Base-by-base conservation (phyloP, 1,284 basidiomycete species). In the Bjerkandera adusta region DNA sequence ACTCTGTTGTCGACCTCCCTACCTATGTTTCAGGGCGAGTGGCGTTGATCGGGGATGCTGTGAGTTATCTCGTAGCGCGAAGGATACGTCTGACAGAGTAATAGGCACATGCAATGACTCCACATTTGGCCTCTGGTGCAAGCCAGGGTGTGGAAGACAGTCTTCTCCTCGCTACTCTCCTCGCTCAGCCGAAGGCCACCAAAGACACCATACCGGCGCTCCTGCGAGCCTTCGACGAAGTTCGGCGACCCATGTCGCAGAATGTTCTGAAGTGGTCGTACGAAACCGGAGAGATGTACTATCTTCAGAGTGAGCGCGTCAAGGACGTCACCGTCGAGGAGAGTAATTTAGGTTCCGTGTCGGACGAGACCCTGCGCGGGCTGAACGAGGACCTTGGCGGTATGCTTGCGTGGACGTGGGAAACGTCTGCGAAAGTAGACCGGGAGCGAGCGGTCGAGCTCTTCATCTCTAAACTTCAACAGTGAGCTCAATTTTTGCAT, bases 51-150 rank as follows among this genome's bases (percentile, higher is more conserved):
- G 68, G 69, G 3, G 69, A 71, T 48, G 62, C 70, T 26, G 69
- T 70, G 40, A 40, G 63, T 56, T 22, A 5, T 33, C 22, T 15
- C 26, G 39, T n/a, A n/a, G n/a, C n/a, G 12, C 12, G 6, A 29
- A 15, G 2, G 22, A 33, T 37, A 18, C 5, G 24, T 20, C 24
- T 15, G 7, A 15, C n/a, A 20, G 43, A 15, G 36, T 10, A 26
- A 10, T 35, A 71, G 69, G 69, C 71, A 1, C 70, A 72, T 53
- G 70, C 67, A 1, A 71, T 72, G 52, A 46, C 42, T 13, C 48
- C 52, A 1, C 41, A 48, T 30, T 43, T 45, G 33, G 52, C 42
- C 5, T 48, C 46, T 18, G 52, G 52, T 12, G 48, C 49, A 16
- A 39, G 54, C 39, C 50, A 45, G 41, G 57, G 41, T 49, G 41